Base-by-base conservation (phyloP, 192 early-diverging fungal species). In the Podila horticola region DNA sequence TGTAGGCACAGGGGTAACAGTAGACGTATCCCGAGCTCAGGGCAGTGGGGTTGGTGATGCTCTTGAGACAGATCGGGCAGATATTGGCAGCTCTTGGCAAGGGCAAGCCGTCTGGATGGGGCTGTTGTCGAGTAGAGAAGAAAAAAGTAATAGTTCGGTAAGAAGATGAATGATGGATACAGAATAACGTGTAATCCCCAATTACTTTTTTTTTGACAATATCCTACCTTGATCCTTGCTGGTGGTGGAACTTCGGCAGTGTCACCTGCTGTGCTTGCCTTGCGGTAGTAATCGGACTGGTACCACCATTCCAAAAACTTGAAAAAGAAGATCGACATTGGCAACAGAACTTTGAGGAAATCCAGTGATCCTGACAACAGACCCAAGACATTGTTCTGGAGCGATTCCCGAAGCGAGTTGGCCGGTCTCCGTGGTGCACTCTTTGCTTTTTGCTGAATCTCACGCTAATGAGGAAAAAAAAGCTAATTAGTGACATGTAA, bases 251-350 rank as follows among this genome's bases (percentile, higher is more conserved):
- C 92, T 24, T 89, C 71, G 72, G 76, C 83, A 77, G 84, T 52
- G 1, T 86, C 74, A 10, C 81, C 70, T 31, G 74, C 82, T 12
- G 75, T 83, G 7, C 72, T 70, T 6, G 83, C 82, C 6, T 88
- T 83, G 11, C 90, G 88, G 74, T 92, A 89, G 64, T 93, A 95
- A 67, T 95, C 95, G 15, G 92, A 93, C 31, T 91, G 87, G 77
- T 96, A 95, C 96, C 96, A 98, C 97, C 97, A 98, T 83, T 97
- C 97, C 66, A 97, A 76, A 76, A 98, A 98, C 66, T 93, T 93
- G 85, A 93, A 97, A 77, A 95, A 93, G 84, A 98, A 97, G 22
- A 98, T 94, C 0, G 93, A 92, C 87, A 96, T 89, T 28, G 96
- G 97, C 63, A 98, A 82, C 19, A 93, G 67, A 3, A 91, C 89